Conservation (phyloP, 148 eudicot genomes). For the Chenopodium quinoa region DNA sequence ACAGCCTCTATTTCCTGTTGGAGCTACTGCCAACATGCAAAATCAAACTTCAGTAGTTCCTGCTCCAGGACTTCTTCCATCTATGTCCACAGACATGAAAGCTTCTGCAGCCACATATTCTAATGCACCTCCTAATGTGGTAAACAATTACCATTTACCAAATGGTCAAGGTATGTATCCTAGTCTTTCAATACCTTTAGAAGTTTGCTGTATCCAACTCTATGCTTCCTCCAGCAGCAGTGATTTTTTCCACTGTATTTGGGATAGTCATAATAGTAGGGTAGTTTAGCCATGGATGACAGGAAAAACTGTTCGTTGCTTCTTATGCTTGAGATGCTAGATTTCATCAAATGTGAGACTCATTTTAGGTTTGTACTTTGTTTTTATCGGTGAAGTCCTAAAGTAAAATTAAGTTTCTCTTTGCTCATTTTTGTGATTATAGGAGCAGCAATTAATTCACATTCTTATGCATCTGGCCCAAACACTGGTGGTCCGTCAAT, state of each 20-base stretch:
- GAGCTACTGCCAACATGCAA: constrained; percentile 45
- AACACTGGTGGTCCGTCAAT: constrained; percentile 95
- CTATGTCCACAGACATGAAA: constrained; percentile 42
- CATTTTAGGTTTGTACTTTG: neutral
- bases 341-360: neutral
- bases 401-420: neutral
- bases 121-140: constrained; percentile 33
- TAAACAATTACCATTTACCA: constrained; percentile 46
- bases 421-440: constrained; percentile 24
- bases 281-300: neutral
- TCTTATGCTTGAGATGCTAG: constrained; percentile 2
- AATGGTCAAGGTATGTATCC: constrained; percentile 53
- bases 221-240: neutral
- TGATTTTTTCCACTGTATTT: neutral
- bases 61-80: constrained; percentile 44
- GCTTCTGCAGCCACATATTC: constrained; percentile 37
- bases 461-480: constrained; percentile 97
- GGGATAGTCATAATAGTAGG: constrained; percentile 1
- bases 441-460: constrained; percentile 51
- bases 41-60: constrained; percentile 48
- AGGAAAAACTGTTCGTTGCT: neutral
- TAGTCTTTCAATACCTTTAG: neutral
- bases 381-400: neutral
- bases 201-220: neutral
- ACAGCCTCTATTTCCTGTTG: constrained; percentile 98